Evolutionary conservation across 2,329 filamentous ascomycete species (phyloP).

Genomic region (Hymenoscyphus fraxineus): DNA sequence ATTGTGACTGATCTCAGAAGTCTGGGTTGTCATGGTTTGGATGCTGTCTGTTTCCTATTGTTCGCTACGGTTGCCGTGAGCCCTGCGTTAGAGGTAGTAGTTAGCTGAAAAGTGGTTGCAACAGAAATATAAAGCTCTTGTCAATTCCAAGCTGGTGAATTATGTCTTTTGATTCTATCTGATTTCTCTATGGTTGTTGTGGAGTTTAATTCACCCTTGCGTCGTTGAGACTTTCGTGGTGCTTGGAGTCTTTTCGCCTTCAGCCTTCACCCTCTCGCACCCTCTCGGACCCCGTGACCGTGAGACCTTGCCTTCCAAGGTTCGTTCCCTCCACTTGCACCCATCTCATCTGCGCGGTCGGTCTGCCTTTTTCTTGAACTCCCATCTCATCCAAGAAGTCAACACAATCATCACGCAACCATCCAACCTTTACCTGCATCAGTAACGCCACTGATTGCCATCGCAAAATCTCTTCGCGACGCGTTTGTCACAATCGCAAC

Average conservation of each 20-base stretch:
- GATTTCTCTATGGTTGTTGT: not conserved
- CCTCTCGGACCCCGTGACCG: too few species aligned
- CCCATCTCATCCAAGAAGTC: not conserved
- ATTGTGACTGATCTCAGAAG: not conserved
- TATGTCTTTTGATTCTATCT: not conserved
- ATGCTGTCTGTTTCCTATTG: not conserved
- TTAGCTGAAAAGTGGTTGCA: not conserved
- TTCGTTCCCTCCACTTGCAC: too few species aligned
- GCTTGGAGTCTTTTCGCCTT: not conserved
- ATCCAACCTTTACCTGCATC: constrained; percentile 10
- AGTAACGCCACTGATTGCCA: not conserved
- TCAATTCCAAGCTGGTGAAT: not conserved
- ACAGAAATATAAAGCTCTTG: not conserved
- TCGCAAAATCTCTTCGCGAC: constrained; percentile 1
- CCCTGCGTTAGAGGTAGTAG: not conserved
- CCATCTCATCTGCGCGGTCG: not conserved
- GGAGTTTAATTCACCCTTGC: not conserved
- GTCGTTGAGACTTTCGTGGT: not conserved
- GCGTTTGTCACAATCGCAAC: constrained; percentile 10
- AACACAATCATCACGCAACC: constrained; percentile 23
- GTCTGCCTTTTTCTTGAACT: not conserved
- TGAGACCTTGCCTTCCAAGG: too few species aligned
- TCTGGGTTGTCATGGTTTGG: not conserved
- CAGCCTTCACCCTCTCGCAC: too few species aligned
- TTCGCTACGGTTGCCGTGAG: not conserved